Evolutionary conservation across 108 stramenopile species (phyloP).

Genomic region (Nannochloropsis oceanica): DNA sequence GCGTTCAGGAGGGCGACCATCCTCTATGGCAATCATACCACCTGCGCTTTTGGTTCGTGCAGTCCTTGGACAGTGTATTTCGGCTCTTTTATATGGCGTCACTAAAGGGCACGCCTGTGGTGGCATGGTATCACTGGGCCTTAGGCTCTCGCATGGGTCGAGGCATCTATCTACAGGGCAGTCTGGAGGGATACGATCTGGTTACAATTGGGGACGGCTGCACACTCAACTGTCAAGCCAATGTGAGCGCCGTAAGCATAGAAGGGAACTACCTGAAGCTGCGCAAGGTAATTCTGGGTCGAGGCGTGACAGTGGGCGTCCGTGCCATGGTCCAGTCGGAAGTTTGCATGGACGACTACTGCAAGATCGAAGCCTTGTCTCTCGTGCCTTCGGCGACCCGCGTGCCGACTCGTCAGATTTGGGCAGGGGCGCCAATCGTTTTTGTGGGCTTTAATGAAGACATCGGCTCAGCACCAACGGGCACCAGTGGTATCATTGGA

Average conservation of each 20-base stretch:
- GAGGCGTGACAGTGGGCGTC: not conserved
- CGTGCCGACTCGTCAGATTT: not conserved
- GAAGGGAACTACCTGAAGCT: not conserved
- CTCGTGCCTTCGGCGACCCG: not conserved
- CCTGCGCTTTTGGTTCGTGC: not conserved
- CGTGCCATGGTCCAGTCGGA: not conserved
- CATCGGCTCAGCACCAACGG: not conserved
- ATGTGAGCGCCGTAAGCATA: not conserved
- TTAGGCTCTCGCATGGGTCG: not conserved
- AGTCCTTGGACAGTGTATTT: not conserved
- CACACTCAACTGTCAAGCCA: not conserved
- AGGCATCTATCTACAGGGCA: not conserved
- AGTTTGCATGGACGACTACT: not conserved
- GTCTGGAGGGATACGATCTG: not conserved
- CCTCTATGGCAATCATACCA: not conserved
- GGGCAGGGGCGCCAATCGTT: not conserved
- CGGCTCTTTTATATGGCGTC: not conserved
- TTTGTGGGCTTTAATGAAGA: not conserved
- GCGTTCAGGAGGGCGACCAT: not conserved
- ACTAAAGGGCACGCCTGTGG: not conserved
- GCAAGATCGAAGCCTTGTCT: not conserved
- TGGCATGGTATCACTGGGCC: not conserved
- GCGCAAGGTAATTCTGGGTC: not conserved
- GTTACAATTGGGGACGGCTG: not conserved
- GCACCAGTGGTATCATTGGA: not conserved